phyloP scores from a whole-genome alignment of 441 rosid genomes.

The Euphorbia corollata region DNA sequence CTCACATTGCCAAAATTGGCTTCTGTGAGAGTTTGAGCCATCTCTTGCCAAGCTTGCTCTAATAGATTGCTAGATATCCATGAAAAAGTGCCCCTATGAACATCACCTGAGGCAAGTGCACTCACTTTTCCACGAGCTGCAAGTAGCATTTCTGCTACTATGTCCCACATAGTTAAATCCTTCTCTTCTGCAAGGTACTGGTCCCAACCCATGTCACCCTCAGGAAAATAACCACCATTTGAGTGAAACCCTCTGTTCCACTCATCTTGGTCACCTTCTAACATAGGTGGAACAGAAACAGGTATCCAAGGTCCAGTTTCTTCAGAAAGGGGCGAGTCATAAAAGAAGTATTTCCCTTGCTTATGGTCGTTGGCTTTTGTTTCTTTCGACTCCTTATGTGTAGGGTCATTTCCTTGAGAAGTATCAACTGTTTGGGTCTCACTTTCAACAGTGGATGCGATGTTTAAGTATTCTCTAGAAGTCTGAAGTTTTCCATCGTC shows the following conservation, averaged over 20 bases:
- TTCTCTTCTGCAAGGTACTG: conserved; percentile 49
- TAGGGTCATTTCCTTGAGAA: conserved; percentile 22
- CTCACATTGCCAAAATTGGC: conserved; percentile 52
- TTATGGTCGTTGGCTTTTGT: conserved; percentile 23
- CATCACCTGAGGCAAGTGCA: conserved; percentile 60
- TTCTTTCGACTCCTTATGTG: conserved; percentile 19
- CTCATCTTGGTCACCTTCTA: conserved; percentile 55
- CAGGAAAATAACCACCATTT: conserved; percentile 81
- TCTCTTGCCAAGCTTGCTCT: conserved; percentile 96
- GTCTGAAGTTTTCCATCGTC: conserved; percentile 16
- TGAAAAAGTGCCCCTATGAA: conserved; percentile 39
- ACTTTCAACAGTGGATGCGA: conserved; percentile 1
- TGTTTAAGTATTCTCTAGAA: conserved; percentile 9
- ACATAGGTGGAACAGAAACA: conserved; percentile 91
- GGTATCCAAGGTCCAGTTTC: conserved; percentile 96
- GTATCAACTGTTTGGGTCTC: conserved; percentile 12
- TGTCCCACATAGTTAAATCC: conserved; percentile 97
- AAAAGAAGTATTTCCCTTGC: conserved; percentile 64
- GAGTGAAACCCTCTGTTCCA: conserved; percentile 55
- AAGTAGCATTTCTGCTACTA: conserved; percentile 69
- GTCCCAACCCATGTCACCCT: conserved; percentile 80
- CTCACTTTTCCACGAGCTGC: conserved; percentile 78
- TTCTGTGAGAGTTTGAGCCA: conserved; percentile 89
- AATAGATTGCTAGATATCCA: conserved; percentile 63
- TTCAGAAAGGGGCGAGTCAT: conserved; percentile 66